Conservation (phyloP, 805 yeast species). For the Geotrichum ghanense region DNA sequence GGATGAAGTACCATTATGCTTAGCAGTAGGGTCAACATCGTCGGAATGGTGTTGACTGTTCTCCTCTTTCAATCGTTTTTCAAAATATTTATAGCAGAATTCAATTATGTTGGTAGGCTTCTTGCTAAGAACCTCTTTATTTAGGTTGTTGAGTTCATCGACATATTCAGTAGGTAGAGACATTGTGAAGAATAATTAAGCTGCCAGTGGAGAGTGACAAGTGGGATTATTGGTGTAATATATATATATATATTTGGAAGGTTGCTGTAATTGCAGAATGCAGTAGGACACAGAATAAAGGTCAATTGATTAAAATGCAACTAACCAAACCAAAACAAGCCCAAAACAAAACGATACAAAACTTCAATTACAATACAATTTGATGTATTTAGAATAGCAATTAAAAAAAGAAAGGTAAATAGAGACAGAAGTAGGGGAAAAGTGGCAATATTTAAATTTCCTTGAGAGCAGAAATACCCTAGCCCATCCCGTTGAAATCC, state of each 20-base stretch:
- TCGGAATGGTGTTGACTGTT: not conserved
- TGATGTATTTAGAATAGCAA: too few species aligned
- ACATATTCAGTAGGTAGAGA: conserved; percentile 29
- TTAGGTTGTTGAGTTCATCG: conserved; percentile 53
- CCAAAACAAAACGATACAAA: too few species aligned
- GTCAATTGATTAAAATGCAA: too few species aligned
- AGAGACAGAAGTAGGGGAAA: not conserved
- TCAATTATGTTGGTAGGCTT: conserved; percentile 63
- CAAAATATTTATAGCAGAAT: conserved; percentile 67
- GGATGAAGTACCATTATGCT: not conserved
- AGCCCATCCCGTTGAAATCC: not conserved
- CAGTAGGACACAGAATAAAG: too few species aligned
- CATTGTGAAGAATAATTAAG: conserved; percentile 21
- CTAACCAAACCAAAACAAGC: too few species aligned
- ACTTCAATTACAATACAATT: too few species aligned
- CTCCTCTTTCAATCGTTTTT: conserved; percentile 38
- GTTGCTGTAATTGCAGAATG: too few species aligned
- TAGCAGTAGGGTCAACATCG: not conserved
- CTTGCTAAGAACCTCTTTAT: conserved; percentile 39
- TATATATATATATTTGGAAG: too few species aligned
- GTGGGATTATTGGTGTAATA: too few species aligned
- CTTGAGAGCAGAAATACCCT: not conserved
- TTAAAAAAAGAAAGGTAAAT: too few species aligned
- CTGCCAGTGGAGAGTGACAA: too few species aligned
- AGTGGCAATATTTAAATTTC: conserved; percentile 2